Percentiles rank a stretch among this genome's conserved stretches.
Evolutionary conservation across 768 basidiomycete species (phyloP).

Genomic region (Collybia nuda): DNA sequence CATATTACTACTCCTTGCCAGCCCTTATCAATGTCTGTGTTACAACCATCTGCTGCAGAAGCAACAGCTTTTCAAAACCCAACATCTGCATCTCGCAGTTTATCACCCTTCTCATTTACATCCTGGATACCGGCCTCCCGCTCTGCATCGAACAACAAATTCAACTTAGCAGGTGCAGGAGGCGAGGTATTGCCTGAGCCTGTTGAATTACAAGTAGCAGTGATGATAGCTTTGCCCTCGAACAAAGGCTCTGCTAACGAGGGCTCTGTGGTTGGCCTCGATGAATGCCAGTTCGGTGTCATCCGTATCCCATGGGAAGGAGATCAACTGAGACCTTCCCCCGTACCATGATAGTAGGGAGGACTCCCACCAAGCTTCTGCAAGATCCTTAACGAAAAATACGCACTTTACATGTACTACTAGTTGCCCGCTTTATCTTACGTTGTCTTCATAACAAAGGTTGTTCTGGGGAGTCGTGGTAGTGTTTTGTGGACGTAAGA

Average conservation of each 20-base stretch:
- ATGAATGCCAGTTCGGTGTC: too few relatives aligned
- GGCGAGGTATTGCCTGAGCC: conserved; percentile 15
- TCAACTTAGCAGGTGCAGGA: neutral
- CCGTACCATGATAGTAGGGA: too few relatives aligned
- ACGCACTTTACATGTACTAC: too few relatives aligned
- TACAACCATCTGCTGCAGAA: neutral
- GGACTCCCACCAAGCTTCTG: too few relatives aligned
- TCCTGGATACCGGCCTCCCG: conserved; percentile 8
- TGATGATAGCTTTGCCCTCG: conserved; percentile 51
- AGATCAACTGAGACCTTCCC: too few relatives aligned
- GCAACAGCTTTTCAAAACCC: neutral
- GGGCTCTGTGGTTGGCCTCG: too few relatives aligned
- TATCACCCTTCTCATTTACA: conserved; percentile 7
- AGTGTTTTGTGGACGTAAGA: too few relatives aligned
- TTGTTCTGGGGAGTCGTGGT: too few relatives aligned
- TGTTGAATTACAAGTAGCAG: conserved; percentile 33
- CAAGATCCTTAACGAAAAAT: too few relatives aligned
- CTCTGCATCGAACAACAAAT: conserved; percentile 1
- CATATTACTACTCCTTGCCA: neutral
- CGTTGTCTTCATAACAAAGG: too few relatives aligned
- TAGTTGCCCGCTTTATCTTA: too few relatives aligned
- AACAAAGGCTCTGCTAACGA: neutral
- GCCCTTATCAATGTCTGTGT: neutral
- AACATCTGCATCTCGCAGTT: neutral
- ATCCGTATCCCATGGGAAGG: too few relatives aligned